Conservation (phyloP, 148 eudicot genomes). For the Heliosperma pusillum region DNA sequence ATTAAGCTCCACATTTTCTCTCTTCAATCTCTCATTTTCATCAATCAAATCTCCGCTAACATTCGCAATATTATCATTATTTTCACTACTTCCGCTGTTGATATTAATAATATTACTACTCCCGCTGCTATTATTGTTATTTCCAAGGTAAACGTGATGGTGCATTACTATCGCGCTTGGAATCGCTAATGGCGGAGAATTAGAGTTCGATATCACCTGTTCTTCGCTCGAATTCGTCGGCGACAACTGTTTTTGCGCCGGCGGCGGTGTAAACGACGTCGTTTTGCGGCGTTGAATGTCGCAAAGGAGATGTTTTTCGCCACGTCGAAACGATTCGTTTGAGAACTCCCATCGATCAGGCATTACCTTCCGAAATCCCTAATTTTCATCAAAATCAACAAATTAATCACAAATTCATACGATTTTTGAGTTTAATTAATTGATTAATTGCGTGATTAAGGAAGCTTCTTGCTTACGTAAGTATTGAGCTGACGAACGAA, state of each 20-base stretch:
- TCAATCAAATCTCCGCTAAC: constrained; percentile 46
- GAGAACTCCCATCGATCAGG: constrained; percentile 95
- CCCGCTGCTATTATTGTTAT: constrained; percentile 16
- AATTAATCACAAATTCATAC: neutral
- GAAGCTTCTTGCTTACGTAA: constrained; percentile 46
- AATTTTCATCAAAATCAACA: neutral
- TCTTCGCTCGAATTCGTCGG: constrained; percentile 61
- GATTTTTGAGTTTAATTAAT: neutral
- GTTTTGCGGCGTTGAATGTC: constrained; percentile 81
- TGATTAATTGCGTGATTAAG: neutral
- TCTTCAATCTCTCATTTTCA: constrained; percentile 68
- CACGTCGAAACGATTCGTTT: constrained; percentile 64
- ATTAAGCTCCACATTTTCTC: constrained; percentile 59
- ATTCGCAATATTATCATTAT: constrained; percentile 3
- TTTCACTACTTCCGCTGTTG: constrained; percentile 8
- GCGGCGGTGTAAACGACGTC: constrained; percentile 17
- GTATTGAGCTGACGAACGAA: constrained; percentile 90
- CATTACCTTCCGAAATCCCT: constrained; percentile 91
- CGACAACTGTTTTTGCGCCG: constrained; percentile 19
- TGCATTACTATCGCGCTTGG: constrained; percentile 22
- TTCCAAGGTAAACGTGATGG: neutral
- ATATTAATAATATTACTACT: constrained; percentile 24
- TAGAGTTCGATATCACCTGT: constrained; percentile 62
- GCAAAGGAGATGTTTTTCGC: constrained; percentile 57
- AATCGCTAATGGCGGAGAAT: constrained; percentile 49